These are phyloP conservation scores for Zygosaccharomyces kombuchaensis DNA, from an alignment of 805 yeast species.

Conservation along the genomic window DNA sequence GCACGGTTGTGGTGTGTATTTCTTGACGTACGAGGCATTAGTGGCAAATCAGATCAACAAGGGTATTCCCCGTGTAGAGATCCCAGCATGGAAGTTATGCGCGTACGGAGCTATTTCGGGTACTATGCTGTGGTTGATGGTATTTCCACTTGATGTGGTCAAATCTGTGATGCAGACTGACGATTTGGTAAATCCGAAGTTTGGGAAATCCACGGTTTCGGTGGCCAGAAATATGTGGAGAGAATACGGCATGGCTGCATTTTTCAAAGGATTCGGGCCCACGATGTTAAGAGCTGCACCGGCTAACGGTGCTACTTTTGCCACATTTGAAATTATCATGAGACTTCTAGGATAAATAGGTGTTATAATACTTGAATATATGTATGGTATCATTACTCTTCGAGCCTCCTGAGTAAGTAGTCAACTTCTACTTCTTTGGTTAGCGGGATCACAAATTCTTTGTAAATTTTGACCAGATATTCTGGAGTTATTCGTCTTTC, in stretches of 20 bases:
- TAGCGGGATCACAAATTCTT: constrained; percentile 84
- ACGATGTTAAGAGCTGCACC: constrained; percentile 96
- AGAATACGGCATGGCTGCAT: constrained; percentile 67
- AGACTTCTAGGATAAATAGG: constrained; percentile 44
- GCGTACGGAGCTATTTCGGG: constrained; percentile 89
- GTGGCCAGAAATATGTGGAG: constrained; percentile 53
- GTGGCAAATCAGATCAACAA: constrained; percentile 50
- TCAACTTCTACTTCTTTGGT: constrained; percentile 95
- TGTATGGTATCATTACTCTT: constrained; percentile 25
- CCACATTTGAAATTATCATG: constrained; percentile 88
- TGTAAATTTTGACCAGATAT: constrained; percentile 74
- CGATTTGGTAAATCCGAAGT: constrained; percentile 53
- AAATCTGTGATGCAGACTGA: constrained; percentile 87
- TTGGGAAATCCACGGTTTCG: constrained; percentile 51
- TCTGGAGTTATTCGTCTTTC: constrained; percentile 81
- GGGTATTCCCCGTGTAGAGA: constrained; percentile 53
- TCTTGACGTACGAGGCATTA: constrained; percentile 85
- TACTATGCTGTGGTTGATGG: constrained; percentile 75
- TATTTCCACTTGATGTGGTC: constrained; percentile 86
- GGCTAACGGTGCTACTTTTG: constrained; percentile 95
- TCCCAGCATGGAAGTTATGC: constrained; percentile 86
- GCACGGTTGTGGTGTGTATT: constrained; percentile 84
- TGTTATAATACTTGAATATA: neutral
- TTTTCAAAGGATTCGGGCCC: constrained; percentile 88
- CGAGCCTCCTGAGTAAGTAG: constrained; percentile 77